These are phyloP conservation scores for Jackrogersella minutella DNA, from an alignment of 495 filamentous ascomycete genomes.

Conservation along the genomic window DNA sequence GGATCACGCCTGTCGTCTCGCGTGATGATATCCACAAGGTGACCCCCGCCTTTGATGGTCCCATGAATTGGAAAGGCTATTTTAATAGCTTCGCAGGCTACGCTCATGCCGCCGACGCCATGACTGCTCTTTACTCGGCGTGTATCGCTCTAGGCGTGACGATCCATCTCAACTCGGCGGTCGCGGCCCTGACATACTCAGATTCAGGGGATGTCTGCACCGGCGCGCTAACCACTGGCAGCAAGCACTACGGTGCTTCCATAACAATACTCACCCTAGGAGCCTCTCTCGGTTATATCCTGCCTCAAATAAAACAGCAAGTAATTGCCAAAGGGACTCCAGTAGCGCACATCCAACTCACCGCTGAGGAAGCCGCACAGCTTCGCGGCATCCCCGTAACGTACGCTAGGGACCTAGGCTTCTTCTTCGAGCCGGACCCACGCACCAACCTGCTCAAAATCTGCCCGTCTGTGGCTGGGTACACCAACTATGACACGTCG, in stretches of 20 bases:
- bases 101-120: constrained; percentile 58
- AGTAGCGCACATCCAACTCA: constrained; percentile 63
- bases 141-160: constrained; percentile 44
- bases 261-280: constrained; percentile 36
- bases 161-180: constrained; percentile 43
- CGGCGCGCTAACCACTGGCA: constrained; percentile 18
- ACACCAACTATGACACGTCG: constrained; percentile 52
- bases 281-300: constrained; percentile 34
- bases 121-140: constrained; percentile 38
- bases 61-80: constrained; percentile 62
- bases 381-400: constrained; percentile 64
- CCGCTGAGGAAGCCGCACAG: constrained; percentile 56
- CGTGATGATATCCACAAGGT: constrained; percentile 49
- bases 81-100: constrained; percentile 63
- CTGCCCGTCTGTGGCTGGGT: constrained; percentile 62
- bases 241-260: constrained; percentile 21
- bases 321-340: constrained; percentile 61
- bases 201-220: constrained; percentile 18
- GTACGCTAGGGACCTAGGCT: constrained; percentile 63
- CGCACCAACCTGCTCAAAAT: constrained; percentile 63
- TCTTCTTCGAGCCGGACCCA: constrained; percentile 67
- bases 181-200: constrained; percentile 27
- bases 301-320: constrained; percentile 44
- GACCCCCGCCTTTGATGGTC: constrained; percentile 56
- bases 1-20: constrained; percentile 48